Conservation (phyloP, 106 monocot genomes). For the Posidonia australis region DNA sequence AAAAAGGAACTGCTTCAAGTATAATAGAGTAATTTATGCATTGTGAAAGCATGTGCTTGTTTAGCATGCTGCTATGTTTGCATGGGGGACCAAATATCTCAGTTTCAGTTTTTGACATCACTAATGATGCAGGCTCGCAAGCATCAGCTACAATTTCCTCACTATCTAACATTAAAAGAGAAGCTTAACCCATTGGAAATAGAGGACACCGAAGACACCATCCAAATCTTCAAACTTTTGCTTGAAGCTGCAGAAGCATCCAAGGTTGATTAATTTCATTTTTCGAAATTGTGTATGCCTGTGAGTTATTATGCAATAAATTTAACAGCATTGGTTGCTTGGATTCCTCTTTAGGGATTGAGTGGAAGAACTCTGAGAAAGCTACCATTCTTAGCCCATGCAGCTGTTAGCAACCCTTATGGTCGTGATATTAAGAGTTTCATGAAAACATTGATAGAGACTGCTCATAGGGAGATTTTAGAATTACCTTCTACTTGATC, state of each 20-base stretch:
- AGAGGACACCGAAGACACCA: slow-evolving; percentile 13
- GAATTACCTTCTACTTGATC: slow-evolving; percentile 32
- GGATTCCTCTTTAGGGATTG: slow-evolving; percentile 41
- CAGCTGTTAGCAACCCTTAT: slow-evolving; percentile 48
- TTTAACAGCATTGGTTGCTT: background rate
- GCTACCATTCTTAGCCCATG: slow-evolving; percentile 90
- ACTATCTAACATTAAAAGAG: slow-evolving; percentile 52
- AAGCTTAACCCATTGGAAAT: slow-evolving; percentile 26
- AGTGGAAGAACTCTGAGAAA: slow-evolving; percentile 83
- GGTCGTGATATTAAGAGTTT: slow-evolving; percentile 45
- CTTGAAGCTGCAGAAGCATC: slow-evolving; percentile 76
- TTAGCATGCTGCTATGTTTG: too few relatives aligned
- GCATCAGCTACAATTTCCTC: slow-evolving; percentile 27
- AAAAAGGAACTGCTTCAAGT: too few relatives aligned
- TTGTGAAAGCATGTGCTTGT: too few relatives aligned
- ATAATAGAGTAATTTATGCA: too few relatives aligned
- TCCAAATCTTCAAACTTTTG: slow-evolving; percentile 35
- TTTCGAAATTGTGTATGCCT: background rate
- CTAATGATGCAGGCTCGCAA: slow-evolving; percentile 27
- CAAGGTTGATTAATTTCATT: slow-evolving; percentile 32
- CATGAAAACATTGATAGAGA: slow-evolving; percentile 48
- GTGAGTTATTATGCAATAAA: background rate
- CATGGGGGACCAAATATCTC: background rate
- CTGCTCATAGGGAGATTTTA: slow-evolving; percentile 58
- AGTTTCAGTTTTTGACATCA: background rate